Percentiles rank a stretch among this genome's conserved stretches.
phyloP scores from a whole-genome alignment of 225 moss, liverwort and hornwort genomes.

The Thuidium tamariscinum region DNA sequence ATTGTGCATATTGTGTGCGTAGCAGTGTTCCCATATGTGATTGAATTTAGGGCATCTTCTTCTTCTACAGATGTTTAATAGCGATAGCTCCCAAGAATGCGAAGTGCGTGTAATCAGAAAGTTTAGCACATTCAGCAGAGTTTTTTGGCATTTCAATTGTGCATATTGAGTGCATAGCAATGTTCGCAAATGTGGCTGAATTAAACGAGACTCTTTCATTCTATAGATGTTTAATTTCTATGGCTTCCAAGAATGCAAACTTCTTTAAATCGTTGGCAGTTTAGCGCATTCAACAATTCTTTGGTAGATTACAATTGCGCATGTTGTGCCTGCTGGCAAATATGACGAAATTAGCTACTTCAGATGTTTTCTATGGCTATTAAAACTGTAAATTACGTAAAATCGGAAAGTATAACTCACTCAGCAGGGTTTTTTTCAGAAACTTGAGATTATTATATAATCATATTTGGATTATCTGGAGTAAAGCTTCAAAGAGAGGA shows the following conservation, averaged over 20 bases:
- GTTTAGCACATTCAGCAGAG: not conserved
- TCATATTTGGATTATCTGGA: too few species aligned
- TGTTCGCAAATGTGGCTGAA: not conserved
- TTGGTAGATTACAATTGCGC: too few species aligned
- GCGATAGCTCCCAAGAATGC: not conserved
- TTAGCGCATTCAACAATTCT: not conserved
- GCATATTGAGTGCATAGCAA: not conserved
- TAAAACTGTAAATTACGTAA: too few species aligned
- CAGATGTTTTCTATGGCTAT: too few species aligned
- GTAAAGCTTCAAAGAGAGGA: not conserved
- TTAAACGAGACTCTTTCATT: too few species aligned
- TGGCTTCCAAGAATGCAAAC: too few species aligned
- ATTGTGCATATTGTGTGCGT: not conserved
- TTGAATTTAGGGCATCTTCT: too few species aligned
- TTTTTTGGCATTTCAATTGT: not conserved
- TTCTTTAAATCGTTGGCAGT: not conserved
- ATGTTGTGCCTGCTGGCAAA: too few species aligned
- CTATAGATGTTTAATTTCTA: not conserved
- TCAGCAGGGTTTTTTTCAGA: not conserved
- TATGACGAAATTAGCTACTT: too few species aligned
- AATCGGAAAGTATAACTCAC: too few species aligned
- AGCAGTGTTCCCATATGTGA: not conserved
- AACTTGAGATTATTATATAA: not conserved
- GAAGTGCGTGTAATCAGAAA: not conserved
- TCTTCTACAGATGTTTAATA: not conserved